These are phyloP conservation scores for Geotrichum histeridarum DNA, from an alignment of 1,139 yeast genomes.

Conservation along the genomic window DNA sequence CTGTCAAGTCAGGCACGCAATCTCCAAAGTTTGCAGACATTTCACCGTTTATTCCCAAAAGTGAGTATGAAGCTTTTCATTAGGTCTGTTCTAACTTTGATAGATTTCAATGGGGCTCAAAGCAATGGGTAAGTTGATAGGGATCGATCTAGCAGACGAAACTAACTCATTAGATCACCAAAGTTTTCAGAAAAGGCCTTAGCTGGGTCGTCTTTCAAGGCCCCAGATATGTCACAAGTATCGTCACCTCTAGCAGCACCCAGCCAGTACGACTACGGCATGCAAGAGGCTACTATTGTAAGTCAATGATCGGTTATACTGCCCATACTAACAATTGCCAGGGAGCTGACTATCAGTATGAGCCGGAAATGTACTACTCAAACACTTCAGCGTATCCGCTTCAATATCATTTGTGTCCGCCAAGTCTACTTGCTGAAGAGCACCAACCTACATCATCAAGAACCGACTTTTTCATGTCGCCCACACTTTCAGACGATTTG, in stretches of 20 bases:
- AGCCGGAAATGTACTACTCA: slow-evolving; percentile 13
- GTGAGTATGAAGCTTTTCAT: slow-evolving; percentile 13
- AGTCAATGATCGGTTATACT: not conserved
- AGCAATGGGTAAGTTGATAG: slow-evolving; percentile 6
- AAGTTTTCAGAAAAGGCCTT: not conserved
- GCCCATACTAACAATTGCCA: not conserved
- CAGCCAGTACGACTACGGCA: not conserved
- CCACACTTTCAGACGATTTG: slow-evolving; percentile 64
- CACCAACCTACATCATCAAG: slow-evolving; percentile 45
- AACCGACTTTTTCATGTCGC: slow-evolving; percentile 63
- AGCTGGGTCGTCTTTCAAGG: not conserved
- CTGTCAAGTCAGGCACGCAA: slow-evolving; percentile 5
- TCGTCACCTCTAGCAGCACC: not conserved
- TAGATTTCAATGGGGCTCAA: not conserved
- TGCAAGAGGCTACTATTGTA: not conserved
- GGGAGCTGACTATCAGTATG: slow-evolving; percentile 8
- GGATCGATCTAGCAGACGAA: not conserved
- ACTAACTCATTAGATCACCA: not conserved
- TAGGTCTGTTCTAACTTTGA: not conserved
- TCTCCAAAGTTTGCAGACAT: slow-evolving; percentile 26
- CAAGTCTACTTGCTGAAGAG: slow-evolving; percentile 71
- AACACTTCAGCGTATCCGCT: slow-evolving; percentile 48
- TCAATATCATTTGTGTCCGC: slow-evolving; percentile 86
- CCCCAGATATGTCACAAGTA: not conserved
- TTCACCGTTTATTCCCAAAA: slow-evolving; percentile 27